A percentile compares a stretch with the other conserved stretches of the same genome.
phyloP scores from a whole-genome alignment of 768 basidiomycete species.

The Lanmaoa pseudosensibilis region DNA sequence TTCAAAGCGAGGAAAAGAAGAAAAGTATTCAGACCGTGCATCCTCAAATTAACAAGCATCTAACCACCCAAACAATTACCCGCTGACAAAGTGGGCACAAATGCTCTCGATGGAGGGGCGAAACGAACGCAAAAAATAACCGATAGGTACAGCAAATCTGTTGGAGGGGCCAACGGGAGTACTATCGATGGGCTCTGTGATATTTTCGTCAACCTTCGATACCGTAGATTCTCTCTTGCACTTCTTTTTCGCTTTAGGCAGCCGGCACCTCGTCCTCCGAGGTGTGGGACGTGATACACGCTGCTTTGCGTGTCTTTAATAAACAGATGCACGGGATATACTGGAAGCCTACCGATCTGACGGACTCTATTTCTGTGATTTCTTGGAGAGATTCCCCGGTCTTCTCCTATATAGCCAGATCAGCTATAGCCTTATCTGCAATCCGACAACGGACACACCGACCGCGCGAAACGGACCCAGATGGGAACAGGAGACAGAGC shows the following conservation, averaged over 20 bases:
- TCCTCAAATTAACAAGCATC: neutral
- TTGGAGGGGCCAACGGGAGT: neutral
- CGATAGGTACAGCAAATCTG: neutral
- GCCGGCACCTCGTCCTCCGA: neutral
- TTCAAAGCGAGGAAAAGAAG: no score
- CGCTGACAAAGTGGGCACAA: neutral
- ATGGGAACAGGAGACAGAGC: slow-evolving; percentile 9
- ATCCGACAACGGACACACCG: slow-evolving; percentile 1
- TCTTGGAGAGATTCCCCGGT: slow-evolving; percentile 5
- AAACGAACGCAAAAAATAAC: slow-evolving; percentile 4
- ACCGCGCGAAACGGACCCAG: slow-evolving; percentile 8
- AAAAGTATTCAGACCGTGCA: neutral
- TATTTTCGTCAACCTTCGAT: neutral
- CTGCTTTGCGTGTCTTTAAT: neutral
- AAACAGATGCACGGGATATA: neutral
- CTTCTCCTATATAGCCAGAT: slow-evolving; percentile 10
- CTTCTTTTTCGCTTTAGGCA: neutral
- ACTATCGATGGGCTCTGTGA: neutral
- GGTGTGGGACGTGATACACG: no score
- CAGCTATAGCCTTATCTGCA: neutral
- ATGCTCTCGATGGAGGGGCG: neutral
- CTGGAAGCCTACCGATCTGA: neutral
- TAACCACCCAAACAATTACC: neutral
- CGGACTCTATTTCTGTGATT: neutral
- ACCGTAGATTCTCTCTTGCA: neutral